phyloP scores from a whole-genome alignment of 2,329 filamentous ascomycete species.

The Ophiognomonia clavigignenti-juglandacearum region DNA sequence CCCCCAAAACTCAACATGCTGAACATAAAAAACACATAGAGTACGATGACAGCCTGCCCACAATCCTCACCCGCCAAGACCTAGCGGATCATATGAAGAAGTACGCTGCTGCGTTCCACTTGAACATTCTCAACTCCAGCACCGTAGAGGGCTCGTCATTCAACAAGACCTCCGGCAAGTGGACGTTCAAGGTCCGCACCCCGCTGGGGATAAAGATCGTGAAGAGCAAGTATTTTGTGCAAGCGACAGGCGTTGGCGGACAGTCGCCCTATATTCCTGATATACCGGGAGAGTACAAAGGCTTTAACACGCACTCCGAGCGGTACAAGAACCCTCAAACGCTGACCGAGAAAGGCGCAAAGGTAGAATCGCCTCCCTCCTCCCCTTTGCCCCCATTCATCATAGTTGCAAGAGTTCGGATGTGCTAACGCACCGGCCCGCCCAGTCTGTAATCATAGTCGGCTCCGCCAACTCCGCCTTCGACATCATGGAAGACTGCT shows the following conservation, averaged over 20 bases:
- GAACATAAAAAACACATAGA: conserved; percentile 22
- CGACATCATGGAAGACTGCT: conserved; percentile 32
- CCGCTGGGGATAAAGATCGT: conserved; percentile 22
- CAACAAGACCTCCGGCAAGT: conserved; percentile 30
- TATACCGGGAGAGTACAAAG: conserved; percentile 36
- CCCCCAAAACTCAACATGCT: neutral
- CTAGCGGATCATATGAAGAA: conserved; percentile 43
- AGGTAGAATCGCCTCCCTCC: neutral
- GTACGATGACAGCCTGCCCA: conserved; percentile 36
- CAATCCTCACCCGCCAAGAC: conserved; percentile 40
- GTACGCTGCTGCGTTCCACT: conserved; percentile 42
- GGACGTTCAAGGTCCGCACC: conserved; percentile 29
- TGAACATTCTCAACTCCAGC: conserved; percentile 40
- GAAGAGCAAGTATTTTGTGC: conserved; percentile 39
- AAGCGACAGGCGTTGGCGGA: conserved; percentile 40
- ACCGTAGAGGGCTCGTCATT: conserved; percentile 33
- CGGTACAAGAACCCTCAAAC: conserved; percentile 35
- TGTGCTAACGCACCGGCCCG: neutral
- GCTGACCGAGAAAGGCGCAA: conserved; percentile 17
- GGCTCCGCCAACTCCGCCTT: conserved; percentile 39
- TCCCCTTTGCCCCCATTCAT: neutral
- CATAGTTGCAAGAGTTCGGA: neutral
- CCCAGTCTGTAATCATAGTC: conserved; percentile 27
- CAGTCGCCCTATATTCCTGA: conserved; percentile 33
- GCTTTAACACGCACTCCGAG: conserved; percentile 37